Percentiles rank a stretch among this genome's conserved stretches.
Evolutionary conservation across 2,329 filamentous ascomycete species (phyloP).

Genomic region (Colletotrichum nymphaeae): DNA sequence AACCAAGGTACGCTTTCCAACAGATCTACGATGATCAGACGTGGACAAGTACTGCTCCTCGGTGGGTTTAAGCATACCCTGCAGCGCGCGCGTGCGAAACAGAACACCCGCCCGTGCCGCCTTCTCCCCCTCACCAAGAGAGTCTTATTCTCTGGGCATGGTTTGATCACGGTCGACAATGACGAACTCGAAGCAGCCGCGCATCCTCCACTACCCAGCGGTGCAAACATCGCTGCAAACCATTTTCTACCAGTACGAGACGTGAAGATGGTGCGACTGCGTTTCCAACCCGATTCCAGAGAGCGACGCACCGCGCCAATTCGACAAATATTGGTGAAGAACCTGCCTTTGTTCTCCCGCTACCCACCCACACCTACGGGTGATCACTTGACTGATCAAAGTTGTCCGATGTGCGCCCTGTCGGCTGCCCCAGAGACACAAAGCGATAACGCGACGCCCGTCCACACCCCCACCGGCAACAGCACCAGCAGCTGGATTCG

Average conservation of each 20-base stretch:
- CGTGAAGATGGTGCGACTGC: not conserved
- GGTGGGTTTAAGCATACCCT: conserved; percentile 1
- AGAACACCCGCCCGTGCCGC: conserved; percentile 30
- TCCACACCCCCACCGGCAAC: not conserved
- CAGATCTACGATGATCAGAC: conserved; percentile 25
- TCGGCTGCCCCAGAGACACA: conserved; percentile 15
- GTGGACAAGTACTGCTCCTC: not conserved
- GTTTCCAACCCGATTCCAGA: not conserved
- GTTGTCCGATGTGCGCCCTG: conserved; percentile 17
- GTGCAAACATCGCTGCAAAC: not conserved
- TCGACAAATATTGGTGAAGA: conserved; percentile 11
- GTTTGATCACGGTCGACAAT: too few species aligned
- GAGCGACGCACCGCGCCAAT: not conserved
- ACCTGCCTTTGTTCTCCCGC: conserved; percentile 20
- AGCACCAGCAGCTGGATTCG: conserved; percentile 11
- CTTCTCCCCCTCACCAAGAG: not conserved
- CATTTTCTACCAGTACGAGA: not conserved
- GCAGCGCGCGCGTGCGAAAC: conserved; percentile 12
- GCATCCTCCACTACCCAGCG: not conserved
- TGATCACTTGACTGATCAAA: conserved; percentile 35
- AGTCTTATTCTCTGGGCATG: not conserved
- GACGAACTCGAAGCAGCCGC: not conserved
- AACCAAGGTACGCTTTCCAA: not conserved
- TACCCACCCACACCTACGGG: conserved; percentile 26
- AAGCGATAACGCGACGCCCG: conserved; percentile 10